Percentiles rank a stretch among this genome's conserved stretches.
Conservation (phyloP, 345 rosid genomes). For the Cardiospermum halicacabum region DNA sequence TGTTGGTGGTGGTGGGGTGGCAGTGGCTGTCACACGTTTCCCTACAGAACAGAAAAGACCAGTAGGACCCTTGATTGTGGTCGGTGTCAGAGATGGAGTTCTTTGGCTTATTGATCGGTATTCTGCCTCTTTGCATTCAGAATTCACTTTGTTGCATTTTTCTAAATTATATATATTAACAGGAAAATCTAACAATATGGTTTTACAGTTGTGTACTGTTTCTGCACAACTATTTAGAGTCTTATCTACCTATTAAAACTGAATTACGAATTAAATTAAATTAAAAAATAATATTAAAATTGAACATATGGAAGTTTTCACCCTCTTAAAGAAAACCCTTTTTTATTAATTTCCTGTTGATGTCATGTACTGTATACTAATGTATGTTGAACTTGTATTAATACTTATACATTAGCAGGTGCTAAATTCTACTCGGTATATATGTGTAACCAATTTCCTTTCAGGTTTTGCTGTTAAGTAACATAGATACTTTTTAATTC, state of each 20-base stretch:
- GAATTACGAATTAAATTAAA: no score
- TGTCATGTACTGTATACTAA: not conserved
- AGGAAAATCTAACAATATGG: not conserved
- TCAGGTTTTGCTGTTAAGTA: not conserved
- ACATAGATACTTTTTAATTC: not conserved
- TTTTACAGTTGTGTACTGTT: not conserved
- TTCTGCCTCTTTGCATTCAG: not conserved
- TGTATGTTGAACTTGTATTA: not conserved
- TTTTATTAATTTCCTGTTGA: not conserved
- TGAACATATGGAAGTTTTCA: not conserved
- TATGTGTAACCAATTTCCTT: not conserved
- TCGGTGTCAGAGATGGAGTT: slow-evolving; percentile 97
- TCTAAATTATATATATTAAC: not conserved
- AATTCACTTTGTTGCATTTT: not conserved
- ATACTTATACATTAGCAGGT: not conserved
- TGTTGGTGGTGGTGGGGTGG: slow-evolving; percentile 99
- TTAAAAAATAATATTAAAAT: not conserved
- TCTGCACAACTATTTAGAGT: not conserved
- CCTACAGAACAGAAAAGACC: slow-evolving; percentile 94
- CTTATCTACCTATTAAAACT: not conserved
- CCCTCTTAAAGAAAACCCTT: not conserved
- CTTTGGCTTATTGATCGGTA: slow-evolving; percentile 99
- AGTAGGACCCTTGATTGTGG: slow-evolving; percentile 89
- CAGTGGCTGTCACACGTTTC: slow-evolving; percentile 97
- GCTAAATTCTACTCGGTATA: not conserved